A percentile compares a stretch with the other conserved stretches of the same genome.
Conservation (phyloP, 225 moss, liverwort and hornwort species). For the Sphagnum tenellum region DNA sequence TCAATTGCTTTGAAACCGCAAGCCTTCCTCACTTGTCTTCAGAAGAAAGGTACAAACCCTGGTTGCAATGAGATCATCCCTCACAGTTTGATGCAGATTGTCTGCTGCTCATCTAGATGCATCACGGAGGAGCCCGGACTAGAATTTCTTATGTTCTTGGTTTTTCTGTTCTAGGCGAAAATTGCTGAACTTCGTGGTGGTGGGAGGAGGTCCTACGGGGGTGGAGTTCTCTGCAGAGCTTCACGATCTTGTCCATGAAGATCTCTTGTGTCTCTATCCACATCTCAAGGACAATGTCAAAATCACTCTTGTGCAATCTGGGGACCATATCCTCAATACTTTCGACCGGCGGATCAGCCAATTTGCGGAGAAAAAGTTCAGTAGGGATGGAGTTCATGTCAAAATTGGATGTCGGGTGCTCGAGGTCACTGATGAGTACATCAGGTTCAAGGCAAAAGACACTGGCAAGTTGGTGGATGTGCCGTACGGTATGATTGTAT, state of each 20-base stretch:
- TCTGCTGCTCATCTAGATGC: not conserved
- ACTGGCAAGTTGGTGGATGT: constrained; percentile 50
- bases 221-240: constrained; percentile 95
- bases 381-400: constrained; percentile 70
- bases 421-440: constrained; percentile 54
- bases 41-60: constrained; percentile 45
- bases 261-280: constrained; percentile 65
- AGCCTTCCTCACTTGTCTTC: constrained; percentile 62
- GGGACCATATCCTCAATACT: constrained; percentile 94
- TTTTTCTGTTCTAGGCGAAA: constrained; percentile 20
- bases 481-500: constrained; percentile 96
- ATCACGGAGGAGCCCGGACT: not conserved
- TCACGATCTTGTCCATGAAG: constrained; percentile 88
- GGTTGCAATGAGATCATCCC: too few relatives aligned
- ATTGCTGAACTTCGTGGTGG: constrained; percentile 76
- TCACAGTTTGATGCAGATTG: not conserved
- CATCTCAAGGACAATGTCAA: constrained; percentile 25
- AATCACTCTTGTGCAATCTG: constrained; percentile 82
- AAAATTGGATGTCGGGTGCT: constrained; percentile 72
- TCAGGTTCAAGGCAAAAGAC: constrained; percentile 51
- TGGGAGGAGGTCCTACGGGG: constrained; percentile 97
- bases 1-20: constrained; percentile 95
- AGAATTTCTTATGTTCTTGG: not conserved
- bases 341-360: constrained; percentile 86
- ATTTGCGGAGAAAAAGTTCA: constrained; percentile 88